Conservation (phyloP, 805 yeast genomes). For the Metschnikowia sp. region DNA sequence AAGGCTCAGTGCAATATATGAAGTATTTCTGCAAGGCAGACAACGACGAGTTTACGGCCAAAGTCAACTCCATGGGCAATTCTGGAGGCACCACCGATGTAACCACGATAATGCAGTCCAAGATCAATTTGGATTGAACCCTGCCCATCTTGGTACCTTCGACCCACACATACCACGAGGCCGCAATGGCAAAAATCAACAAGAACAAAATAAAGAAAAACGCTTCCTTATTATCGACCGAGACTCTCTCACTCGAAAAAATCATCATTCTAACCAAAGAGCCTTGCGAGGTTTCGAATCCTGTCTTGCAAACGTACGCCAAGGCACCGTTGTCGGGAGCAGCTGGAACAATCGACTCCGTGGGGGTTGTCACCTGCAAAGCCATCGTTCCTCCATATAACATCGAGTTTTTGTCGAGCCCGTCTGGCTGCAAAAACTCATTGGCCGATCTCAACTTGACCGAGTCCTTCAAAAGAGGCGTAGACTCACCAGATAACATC, state of each 20-base stretch:
- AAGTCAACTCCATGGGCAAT: slow-evolving; percentile 96
- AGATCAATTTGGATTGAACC: slow-evolving; percentile 84
- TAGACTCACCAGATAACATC: slow-evolving; percentile 97
- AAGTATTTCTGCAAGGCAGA: slow-evolving; percentile 83
- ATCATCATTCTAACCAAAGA: slow-evolving; percentile 96
- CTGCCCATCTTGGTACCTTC: slow-evolving; percentile 97
- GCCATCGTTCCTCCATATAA: slow-evolving; percentile 96
- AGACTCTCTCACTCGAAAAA: slow-evolving; percentile 92
- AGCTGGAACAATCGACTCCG: slow-evolving; percentile 44
- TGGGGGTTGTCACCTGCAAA: slow-evolving; percentile 80
- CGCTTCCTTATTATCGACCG: slow-evolving; percentile 94
- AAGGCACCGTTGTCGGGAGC: slow-evolving; percentile 93
- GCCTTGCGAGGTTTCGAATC: slow-evolving; percentile 98
- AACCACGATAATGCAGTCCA: slow-evolving; percentile 92
- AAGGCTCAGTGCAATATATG: slow-evolving; percentile 96
- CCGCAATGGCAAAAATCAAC: slow-evolving; percentile 87
- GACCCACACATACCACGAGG: slow-evolving; percentile 97
- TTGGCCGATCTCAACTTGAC: slow-evolving; percentile 73
- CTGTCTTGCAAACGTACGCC: slow-evolving; percentile 87
- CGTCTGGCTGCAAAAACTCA: slow-evolving; percentile 69
- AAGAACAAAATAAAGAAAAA: slow-evolving; percentile 87
- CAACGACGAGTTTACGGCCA: slow-evolving; percentile 94
- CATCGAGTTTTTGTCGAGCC: slow-evolving; percentile 82
- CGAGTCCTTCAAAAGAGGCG: slow-evolving; percentile 93
- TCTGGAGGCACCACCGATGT: slow-evolving; percentile 99